A percentile compares a stretch with the other conserved stretches of the same genome.
Evolutionary conservation across 2,329 filamentous ascomycete genomes (phyloP).

Genomic region (Fusarium stilboides): DNA sequence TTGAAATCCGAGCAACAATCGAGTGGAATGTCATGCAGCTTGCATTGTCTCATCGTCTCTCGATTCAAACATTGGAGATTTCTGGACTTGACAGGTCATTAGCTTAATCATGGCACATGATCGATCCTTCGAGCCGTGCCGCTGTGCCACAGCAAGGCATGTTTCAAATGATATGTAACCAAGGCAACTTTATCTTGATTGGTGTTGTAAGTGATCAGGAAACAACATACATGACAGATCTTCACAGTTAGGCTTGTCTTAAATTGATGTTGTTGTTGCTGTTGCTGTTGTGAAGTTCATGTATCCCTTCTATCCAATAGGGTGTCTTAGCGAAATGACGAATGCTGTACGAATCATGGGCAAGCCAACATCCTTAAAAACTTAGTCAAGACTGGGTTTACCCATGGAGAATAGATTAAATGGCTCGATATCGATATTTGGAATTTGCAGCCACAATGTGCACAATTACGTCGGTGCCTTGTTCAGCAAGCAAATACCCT

Average conservation of each 20-base stretch:
- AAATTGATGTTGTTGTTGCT: background rate
- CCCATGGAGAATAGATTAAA: background rate
- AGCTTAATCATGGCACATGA: background rate
- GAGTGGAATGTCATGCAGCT: background rate
- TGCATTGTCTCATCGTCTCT: slow-evolving; percentile 12
- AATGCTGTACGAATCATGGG: background rate
- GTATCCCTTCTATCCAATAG: slow-evolving; percentile 1
- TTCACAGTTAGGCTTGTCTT: background rate
- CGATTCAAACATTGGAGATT: background rate
- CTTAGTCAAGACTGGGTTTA: too few species aligned
- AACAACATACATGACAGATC: slow-evolving; percentile 15
- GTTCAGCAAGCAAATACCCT: background rate
- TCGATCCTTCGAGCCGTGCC: slow-evolving; percentile 34
- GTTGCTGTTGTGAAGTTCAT: background rate
- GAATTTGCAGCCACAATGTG: slow-evolving; percentile 7
- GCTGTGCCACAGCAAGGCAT: slow-evolving; percentile 30
- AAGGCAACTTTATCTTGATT: background rate
- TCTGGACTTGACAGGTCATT: background rate
- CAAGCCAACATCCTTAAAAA: too few species aligned
- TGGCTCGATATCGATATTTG: slow-evolving; percentile 7
- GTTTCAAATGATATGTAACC: slow-evolving; percentile 1
- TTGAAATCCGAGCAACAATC: background rate
- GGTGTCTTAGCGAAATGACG: slow-evolving; percentile 7
- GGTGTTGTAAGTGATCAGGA: background rate
- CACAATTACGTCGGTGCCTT: background rate